Percentiles rank a stretch among this genome's conserved stretches.
These are phyloP conservation scores for Zelopaecilomyces penicillatus DNA, from an alignment of 2,329 filamentous ascomycete species.

Conservation along the genomic window DNA sequence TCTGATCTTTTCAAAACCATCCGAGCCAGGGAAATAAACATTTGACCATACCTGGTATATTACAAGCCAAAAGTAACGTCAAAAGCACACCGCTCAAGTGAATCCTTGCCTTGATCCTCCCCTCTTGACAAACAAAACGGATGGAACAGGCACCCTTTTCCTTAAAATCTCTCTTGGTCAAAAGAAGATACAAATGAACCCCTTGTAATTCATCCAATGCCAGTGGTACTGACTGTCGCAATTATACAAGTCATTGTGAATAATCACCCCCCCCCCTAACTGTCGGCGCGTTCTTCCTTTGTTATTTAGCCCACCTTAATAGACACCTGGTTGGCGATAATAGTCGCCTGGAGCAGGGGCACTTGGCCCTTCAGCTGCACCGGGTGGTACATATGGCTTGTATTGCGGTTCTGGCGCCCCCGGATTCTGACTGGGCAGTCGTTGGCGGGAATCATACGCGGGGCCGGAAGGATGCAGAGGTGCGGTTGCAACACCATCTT, in stretches of 20 bases:
- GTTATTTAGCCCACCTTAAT: conserved; percentile 11
- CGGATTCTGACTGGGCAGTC: conserved; percentile 37
- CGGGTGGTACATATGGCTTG: conserved; percentile 50
- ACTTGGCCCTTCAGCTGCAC: conserved; percentile 31
- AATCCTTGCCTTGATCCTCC: no score
- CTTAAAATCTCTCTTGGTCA: neutral
- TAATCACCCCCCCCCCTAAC: neutral
- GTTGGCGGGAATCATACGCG: conserved; percentile 42
- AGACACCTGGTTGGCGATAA: conserved; percentile 39
- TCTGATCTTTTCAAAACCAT: no score
- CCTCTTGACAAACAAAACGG: no score
- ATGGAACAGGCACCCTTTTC: no score
- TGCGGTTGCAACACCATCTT: conserved; percentile 23
- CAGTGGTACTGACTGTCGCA: neutral
- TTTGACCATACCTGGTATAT: neutral
- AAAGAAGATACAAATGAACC: neutral
- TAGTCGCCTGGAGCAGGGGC: conserved; percentile 48
- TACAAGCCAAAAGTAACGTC: neutral
- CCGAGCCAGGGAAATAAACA: no score
- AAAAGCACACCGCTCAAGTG: no score
- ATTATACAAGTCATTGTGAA: neutral
- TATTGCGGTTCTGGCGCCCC: conserved; percentile 36
- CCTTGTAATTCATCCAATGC: no score
- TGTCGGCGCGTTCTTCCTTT: neutral
- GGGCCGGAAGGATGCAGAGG: conserved; percentile 37